Conservation (phyloP, 352 stramenopile genomes). For the Phytopythium oedochilum region DNA sequence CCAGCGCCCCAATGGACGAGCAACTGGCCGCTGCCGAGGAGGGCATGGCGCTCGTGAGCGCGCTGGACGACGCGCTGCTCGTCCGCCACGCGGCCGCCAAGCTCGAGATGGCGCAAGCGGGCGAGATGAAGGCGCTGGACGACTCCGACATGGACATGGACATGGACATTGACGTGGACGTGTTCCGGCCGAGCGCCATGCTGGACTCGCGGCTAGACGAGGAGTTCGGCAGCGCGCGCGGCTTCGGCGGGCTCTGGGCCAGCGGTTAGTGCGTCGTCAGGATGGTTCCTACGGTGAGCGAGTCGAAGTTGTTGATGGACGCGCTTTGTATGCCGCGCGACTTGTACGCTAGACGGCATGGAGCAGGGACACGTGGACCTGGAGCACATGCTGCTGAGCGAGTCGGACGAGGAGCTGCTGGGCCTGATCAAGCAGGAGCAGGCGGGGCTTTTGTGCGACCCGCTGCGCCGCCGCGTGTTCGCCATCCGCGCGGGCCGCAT, state of each 20-base stretch:
- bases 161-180: constrained; percentile 58
- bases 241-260: constrained; percentile 29
- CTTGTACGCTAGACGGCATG: constrained; percentile 11
- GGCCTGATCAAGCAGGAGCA: constrained; percentile 18
- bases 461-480: constrained; percentile 26
- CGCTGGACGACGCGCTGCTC: constrained; percentile 20
- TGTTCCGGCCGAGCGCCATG: constrained; percentile 65
- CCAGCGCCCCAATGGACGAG: neutral
- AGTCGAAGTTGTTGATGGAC: no score
- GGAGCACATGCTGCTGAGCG: constrained; percentile 59
- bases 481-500: constrained; percentile 18
- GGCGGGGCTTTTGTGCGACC: constrained; percentile 13
- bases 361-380: constrained; percentile 42
- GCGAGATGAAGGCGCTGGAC: constrained; percentile 7
- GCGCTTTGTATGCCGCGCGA: no score
- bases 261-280: constrained; percentile 18
- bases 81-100: neutral
- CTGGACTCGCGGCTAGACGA: constrained; percentile 44
- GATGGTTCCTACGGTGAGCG: neutral
- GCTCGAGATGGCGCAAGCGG: constrained; percentile 4
- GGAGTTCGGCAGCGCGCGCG: constrained; percentile 30
- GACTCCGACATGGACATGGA: constrained; percentile 45
- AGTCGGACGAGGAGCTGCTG: constrained; percentile 30
- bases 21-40: constrained; percentile 9
- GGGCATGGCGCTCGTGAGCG: constrained; percentile 35